These are phyloP conservation scores for Wolfiporia cocos DNA, from an alignment of 1,284 basidiomycete genomes.

Conservation along the genomic window DNA sequence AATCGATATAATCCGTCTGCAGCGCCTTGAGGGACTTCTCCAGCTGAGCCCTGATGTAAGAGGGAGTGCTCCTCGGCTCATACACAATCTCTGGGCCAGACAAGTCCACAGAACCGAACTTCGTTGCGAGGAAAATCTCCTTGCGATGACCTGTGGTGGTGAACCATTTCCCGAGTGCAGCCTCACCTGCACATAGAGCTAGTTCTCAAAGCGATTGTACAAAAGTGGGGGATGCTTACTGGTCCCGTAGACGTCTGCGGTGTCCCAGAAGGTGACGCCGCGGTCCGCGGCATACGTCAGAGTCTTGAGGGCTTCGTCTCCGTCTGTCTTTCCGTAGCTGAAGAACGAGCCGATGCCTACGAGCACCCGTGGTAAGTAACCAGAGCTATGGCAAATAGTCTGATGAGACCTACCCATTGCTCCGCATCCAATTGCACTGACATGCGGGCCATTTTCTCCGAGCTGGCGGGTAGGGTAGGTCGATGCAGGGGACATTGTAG, in stretches of 20 bases:
- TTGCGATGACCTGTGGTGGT: background rate
- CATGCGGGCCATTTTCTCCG: conserved; percentile 6
- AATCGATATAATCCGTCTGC: conserved; percentile 22
- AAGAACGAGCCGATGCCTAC: background rate
- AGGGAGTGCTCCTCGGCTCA: conserved; percentile 5
- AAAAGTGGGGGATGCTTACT: background rate
- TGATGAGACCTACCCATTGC: conserved; percentile 4
- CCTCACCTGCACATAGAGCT: background rate
- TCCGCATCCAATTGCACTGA: conserved; percentile 7
- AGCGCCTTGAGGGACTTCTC: conserved; percentile 20
- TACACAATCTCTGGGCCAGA: background rate
- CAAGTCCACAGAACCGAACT: background rate
- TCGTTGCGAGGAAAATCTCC: conserved; percentile 1
- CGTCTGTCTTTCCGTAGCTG: conserved; percentile 3
- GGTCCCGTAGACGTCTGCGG: background rate
- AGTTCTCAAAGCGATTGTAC: background rate
- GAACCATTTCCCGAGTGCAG: background rate
- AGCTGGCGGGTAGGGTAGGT: conserved; percentile 7
- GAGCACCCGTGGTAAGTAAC: background rate
- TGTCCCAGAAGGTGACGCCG: too few relatives aligned
- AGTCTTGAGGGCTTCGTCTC: too few relatives aligned
- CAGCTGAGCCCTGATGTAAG: conserved; percentile 14
- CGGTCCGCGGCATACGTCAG: too few relatives aligned
- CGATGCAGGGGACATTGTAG: too few relatives aligned
- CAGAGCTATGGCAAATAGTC: background rate